phyloP scores from a whole-genome alignment of 2,329 filamentous ascomycete species.

The Tolypocladium cylindrosporum region DNA sequence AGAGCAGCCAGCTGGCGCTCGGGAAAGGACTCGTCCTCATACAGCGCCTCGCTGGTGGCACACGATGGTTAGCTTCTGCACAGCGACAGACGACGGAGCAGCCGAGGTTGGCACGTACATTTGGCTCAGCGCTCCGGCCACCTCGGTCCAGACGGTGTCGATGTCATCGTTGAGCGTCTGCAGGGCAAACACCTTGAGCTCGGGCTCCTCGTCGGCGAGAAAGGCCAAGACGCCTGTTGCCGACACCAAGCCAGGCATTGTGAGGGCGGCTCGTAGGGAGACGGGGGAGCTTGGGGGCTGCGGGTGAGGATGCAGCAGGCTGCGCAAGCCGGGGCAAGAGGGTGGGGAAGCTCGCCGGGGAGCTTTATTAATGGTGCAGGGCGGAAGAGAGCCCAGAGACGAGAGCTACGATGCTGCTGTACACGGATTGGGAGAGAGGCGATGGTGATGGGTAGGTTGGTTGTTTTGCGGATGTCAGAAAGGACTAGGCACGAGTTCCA shows the following conservation, averaged over 20 bases:
- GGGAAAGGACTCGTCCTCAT: conserved; percentile 91
- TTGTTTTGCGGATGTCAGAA: conserved; percentile 1
- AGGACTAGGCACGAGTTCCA: conserved; percentile 21
- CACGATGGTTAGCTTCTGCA: conserved; percentile 5
- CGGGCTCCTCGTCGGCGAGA: conserved; percentile 85
- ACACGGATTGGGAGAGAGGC: not conserved
- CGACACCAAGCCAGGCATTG: conserved; percentile 88
- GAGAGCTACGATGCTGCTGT: not conserved
- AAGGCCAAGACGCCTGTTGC: conserved; percentile 93
- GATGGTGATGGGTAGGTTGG: not conserved
- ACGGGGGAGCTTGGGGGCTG: conserved; percentile 5
- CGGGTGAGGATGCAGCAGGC: conserved; percentile 2
- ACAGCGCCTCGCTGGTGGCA: conserved; percentile 72
- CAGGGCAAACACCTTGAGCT: conserved; percentile 89
- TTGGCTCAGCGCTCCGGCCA: conserved; percentile 81
- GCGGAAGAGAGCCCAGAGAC: not conserved
- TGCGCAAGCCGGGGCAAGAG: not conserved
- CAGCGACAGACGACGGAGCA: not conserved
- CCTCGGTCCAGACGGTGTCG: conserved; percentile 94
- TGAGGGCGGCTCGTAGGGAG: conserved; percentile 9
- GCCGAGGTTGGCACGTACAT: conserved; percentile 50
- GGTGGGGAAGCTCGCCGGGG: not conserved
- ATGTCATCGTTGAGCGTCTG: conserved; percentile 95
- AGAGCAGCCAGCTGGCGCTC: conserved; percentile 90
- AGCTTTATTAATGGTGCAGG: not conserved